Base-by-base conservation (phyloP, 2,329 filamentous ascomycete genomes). In the Colletotrichum chlorophyti region DNA sequence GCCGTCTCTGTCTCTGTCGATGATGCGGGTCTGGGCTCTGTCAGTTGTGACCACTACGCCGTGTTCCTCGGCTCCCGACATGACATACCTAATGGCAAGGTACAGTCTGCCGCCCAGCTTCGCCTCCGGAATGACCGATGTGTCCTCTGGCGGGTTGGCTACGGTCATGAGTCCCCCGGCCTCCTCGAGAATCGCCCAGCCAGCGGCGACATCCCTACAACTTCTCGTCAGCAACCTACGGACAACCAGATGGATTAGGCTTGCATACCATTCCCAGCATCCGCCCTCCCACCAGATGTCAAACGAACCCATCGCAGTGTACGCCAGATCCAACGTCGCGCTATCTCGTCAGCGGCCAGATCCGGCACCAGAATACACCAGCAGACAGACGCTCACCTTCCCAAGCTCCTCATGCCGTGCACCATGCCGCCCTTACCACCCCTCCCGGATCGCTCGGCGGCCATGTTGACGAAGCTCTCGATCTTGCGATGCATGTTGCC, bases 231-330 rank as follows among this genome's bases (percentile, higher is more conserved):
- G 90, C 90, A 2, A 91, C 89, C 64, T 92, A 89, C 88, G 80
- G 81, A 60, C 42, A 11, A 24, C 35, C n/a, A 9, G 19, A 8
- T 24, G 26, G 10, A 9, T 14, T 9, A 21, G 50, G 14, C 19
- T 61, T 2, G 70, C 79, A 63, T 65, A 87, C 86, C 90, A 93
- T 72, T 92, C 90, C 89, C 89, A 91, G 66, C 89, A 91, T 0
- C 89, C 89, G 3, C 89, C 90, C 69, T 93, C 89, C 89, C 89
- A 93, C 89, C 90, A 92, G 10, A 92, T 91, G 72, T 93, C 90
- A 64, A 92, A 87, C 0, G 85, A 79, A 0, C 90, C 90, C 82
- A 90, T 90, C 11, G 90, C 90, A 9, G 85, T 84, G 69, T 92
- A 93, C 0, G 89, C 89, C 45, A 93, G 72, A 70, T 92, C 90